Evolutionary conservation across 2,329 filamentous ascomycete genomes (phyloP), one percentile per base, ranked within the genome.

Genomic region (Hypoxylon sp.): DNA sequence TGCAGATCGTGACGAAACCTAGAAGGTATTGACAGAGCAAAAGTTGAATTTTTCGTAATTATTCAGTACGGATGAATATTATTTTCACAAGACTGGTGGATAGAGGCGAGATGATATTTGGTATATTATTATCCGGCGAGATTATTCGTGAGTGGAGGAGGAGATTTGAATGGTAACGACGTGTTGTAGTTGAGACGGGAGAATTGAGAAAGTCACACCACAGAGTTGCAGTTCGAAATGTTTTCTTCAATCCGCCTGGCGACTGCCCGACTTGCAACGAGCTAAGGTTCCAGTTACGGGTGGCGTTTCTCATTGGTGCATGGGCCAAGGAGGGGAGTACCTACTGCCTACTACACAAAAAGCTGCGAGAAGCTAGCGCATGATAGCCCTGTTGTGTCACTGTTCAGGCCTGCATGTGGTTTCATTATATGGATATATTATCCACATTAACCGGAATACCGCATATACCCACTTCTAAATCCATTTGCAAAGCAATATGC

Each of bases 211-310:
- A 65, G 66, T 65, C 69, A 67, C 67, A 69, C 65, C 65, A 67
- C 65, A 23, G 55, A 60, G 60, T 63, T 48, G 66, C 53, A 73
- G 55, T 59, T 73, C 69, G 67, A 74, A 75, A 75, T 75, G 74
- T 74, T 75, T 75, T 73, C 72, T 68, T 73, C 67, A 68, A 74
- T 69, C 63, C 66, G 69, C 72, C 67, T 66, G 55, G 56, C 56
- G 49, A 51, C 60, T 52, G 50, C 53, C 45, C 55, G 36, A 38
- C 53, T 43, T 46, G 41, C 46, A 60, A 56, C 55, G 51, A 68
- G 51, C 62, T 60, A 56, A 56, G 53, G 53, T 53, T 53, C n/a
- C n/a, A n/a, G 34, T 61, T 61, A 48, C 58, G 49, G 53, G 58
- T 63, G 58, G 65, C 64, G 60, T 57, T 52, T 68, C 45, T 57